Base-by-base conservation (phyloP, 768 basidiomycete genomes). In the Galerina sulciceps region DNA sequence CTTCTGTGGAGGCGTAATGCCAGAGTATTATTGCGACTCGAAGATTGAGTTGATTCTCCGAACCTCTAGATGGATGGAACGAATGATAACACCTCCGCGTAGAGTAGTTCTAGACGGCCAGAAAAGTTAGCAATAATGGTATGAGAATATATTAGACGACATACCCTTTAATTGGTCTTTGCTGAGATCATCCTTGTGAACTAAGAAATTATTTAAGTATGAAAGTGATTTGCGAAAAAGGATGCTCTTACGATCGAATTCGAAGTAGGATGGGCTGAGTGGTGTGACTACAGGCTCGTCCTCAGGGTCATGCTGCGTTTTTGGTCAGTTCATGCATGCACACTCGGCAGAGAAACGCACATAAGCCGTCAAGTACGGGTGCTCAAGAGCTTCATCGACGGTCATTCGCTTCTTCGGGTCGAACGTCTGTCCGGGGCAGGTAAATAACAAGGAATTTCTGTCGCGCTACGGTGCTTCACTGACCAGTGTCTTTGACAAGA, bases 271-370 rank as follows among this genome's bases (percentile, higher is more conserved):
- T 0, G 93, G 86, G 67, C 88, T 88, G 44, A 97, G 82, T 10
- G 91, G 88, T 41, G 85, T 80, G n/a, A 90, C 88, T 26, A 78
- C 78, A 2, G 96, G 95, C 68, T 97, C 95, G 69, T 97, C 95
- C 53, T 92, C 89, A 1, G 94, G 88, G 69, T 94, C 93, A 65
- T 94, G 91, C 87, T 90, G 45, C 53, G 31, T n/a, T 61, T 46
- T 41, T 58, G 48, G 58, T 53, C 22, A 59, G 18, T 60, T 66
- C 41, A 34, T 13, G 46, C 35, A 2, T 23, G 17, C 8, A 42
- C 17, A 18, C 46, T 15, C 6, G n/a, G 1, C 14, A 57, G 10
- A 40, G 36, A 49, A 34, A 43, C 13, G 23, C 84, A 87, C 89
- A 69, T 93, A 93, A 55, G 91, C 86, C 38, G 85, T 78, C 49